A percentile compares a stretch with the other conserved stretches of the same genome.
Conservation (phyloP, 2,329 filamentous ascomycete species). For the Fusarium dlaminii region DNA sequence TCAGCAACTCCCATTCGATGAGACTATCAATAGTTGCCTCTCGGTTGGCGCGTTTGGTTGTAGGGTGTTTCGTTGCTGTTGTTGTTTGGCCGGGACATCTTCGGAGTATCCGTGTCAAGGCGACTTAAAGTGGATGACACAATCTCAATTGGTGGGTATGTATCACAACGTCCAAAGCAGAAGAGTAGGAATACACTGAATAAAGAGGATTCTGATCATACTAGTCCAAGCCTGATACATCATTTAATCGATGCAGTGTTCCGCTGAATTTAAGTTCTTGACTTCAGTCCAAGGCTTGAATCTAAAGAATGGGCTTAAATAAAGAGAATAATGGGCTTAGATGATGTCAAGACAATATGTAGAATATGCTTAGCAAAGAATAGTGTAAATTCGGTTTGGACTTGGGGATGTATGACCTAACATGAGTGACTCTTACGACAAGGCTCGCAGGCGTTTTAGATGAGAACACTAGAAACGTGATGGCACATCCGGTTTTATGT, state of each 20-base stretch:
- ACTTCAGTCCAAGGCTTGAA: too few relatives aligned
- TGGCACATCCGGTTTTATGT: background rate
- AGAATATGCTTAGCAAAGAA: background rate
- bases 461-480: background rate
- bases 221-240: too few relatives aligned
- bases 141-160: slow-evolving; percentile 12
- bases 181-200: background rate
- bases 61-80: background rate
- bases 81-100: slow-evolving; percentile 21
- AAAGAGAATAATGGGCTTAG: background rate
- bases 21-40: background rate
- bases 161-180: slow-evolving; percentile 4
- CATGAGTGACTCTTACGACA: background rate
- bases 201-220: background rate
- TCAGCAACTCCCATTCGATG: background rate
- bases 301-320: background rate
- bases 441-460: background rate
- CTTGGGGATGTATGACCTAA: too few relatives aligned
- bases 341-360: background rate
- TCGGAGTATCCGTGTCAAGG: slow-evolving; percentile 13
- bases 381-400: background rate
- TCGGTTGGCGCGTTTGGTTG: background rate
- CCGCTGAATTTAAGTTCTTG: background rate
- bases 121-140: slow-evolving; percentile 13
- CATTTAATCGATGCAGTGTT: background rate